Evolutionary conservation across 306 rosid species (phyloP), one percentile per base, ranked within the genome.

Genomic region (Gynostemma pentaphyllum): DNA sequence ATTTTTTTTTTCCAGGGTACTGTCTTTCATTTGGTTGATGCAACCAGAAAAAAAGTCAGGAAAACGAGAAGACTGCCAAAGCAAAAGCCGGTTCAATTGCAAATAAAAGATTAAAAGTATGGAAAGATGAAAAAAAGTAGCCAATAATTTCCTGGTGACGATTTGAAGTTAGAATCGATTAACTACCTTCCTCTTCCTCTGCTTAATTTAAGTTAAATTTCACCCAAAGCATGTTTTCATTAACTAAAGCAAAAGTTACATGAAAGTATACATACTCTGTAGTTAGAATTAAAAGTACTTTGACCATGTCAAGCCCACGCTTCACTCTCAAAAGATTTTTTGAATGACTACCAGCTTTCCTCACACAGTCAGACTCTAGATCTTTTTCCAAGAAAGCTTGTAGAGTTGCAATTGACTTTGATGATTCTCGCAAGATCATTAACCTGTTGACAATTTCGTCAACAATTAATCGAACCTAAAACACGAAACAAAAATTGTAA

Each of bases 251-350:
- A 42, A 46, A 29, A n/a, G 13, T 22, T 45, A 37, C 19, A 60
- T 53, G 47, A 45, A 6, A 51, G 45, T 26, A 44, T 13, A 74
- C 98, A 44, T 88, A 92, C 98, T 79, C 80, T 2, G 88, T 76
- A 40, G 66, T 67, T 22, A 88, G 60, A 12, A 88, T 92, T 62
- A 92, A 92, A 60, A 92, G 90, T 41, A 82, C 76, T 69, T 79
- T 88, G 68, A 92, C 85, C 98, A 92, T 86, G 74, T 92, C 95
- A 26, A 92, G 72, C 67, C 98, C 95, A 7, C 96, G 98, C 70
- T 76, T 92, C 59, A 92, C 96, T 79, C 85, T 82, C 77, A 92
- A 70, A 62, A 92, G 81, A 75, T 92, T 92, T 78, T 96, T 87
- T 30, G 98, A 68, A 60, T 84, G 90, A 80, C 96, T 86, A 26